phyloP scores from a whole-genome alignment of 2,329 filamentous ascomycete species.

The Fusarium paranaense region DNA sequence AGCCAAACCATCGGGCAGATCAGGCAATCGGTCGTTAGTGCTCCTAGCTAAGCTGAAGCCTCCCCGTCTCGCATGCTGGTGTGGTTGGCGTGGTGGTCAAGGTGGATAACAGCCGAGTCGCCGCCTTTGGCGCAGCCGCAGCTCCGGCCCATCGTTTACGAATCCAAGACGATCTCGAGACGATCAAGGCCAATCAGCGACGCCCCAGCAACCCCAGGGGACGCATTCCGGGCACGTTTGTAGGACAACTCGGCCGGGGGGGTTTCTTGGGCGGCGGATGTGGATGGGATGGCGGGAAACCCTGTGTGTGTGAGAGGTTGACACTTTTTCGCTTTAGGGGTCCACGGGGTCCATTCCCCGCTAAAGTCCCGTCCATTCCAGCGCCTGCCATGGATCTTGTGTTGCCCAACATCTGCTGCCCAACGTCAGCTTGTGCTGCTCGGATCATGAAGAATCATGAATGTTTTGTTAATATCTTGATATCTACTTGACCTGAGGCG shows the following conservation, averaged over 20 bases:
- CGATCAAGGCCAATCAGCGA: conserved; percentile 27
- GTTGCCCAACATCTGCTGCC: background rate
- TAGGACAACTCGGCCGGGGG: conserved; percentile 21
- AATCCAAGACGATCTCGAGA: conserved; percentile 1
- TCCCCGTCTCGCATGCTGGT: conserved; percentile 26
- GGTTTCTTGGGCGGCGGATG: background rate
- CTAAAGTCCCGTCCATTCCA: conserved; percentile 17
- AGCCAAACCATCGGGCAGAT: conserved; percentile 3
- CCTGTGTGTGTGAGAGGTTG: background rate
- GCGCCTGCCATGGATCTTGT: background rate
- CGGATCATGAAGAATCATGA: background rate
- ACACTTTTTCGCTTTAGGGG: conserved; percentile 28
- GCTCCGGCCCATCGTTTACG: conserved; percentile 13
- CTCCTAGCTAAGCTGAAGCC: conserved; percentile 22
- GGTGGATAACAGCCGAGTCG: conserved; percentile 31
- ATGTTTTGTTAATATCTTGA: background rate
- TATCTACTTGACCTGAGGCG: background rate
- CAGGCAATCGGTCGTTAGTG: conserved; percentile 19
- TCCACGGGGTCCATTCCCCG: conserved; percentile 23
- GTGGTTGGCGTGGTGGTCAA: conserved; percentile 32
- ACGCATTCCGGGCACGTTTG: conserved; percentile 5
- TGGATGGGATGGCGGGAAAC: conserved; percentile 5
- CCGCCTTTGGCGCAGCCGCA: conserved; percentile 28
- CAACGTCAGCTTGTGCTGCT: conserved; percentile 2
- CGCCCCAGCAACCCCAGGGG: conserved; percentile 9